phyloP scores from a whole-genome alignment of 2,329 filamentous ascomycete species.

The Microdochium bolleyi region DNA sequence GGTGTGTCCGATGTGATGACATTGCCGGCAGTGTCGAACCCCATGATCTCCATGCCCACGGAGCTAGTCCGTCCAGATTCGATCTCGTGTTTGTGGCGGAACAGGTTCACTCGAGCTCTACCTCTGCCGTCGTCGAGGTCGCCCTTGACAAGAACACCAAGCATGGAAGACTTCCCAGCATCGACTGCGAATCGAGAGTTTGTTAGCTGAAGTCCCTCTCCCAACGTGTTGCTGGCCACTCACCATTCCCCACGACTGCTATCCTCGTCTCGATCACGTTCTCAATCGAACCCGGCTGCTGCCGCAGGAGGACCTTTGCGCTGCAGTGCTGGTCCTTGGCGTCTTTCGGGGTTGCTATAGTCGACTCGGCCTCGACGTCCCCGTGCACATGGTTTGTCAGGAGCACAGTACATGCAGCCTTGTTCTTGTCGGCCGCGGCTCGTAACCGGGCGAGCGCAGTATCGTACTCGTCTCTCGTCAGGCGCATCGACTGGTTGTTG shows the following conservation, averaged over 20 bases:
- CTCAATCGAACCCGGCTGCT: constrained; percentile 65
- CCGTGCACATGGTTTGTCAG: constrained; percentile 89
- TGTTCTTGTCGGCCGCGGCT: constrained; percentile 53
- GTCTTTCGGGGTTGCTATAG: constrained; percentile 45
- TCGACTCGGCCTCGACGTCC: constrained; percentile 59
- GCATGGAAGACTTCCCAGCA: constrained; percentile 91
- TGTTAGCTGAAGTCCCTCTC: constrained; percentile 1
- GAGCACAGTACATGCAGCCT: constrained; percentile 72
- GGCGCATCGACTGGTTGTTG: constrained; percentile 74
- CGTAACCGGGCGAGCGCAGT: constrained; percentile 58
- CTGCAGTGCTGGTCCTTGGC: constrained; percentile 56
- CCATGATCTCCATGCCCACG: constrained; percentile 98
- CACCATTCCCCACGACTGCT: constrained; percentile 90
- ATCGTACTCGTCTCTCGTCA: constrained; percentile 70
- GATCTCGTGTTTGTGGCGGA: constrained; percentile 96
- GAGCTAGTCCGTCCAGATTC: constrained; percentile 93
- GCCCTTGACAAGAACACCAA: constrained; percentile 93
- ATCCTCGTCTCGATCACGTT: constrained; percentile 93
- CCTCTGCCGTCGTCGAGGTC: constrained; percentile 91
- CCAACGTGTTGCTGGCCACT: constrained; percentile 11
- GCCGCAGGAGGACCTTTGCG: constrained; percentile 81
- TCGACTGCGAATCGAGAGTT: constrained; percentile 54
- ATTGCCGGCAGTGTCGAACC: constrained; percentile 81
- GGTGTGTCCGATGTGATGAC: constrained; percentile 76
- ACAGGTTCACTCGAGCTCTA: constrained; percentile 88